A percentile compares a stretch with the other conserved stretches of the same genome.
These are phyloP conservation scores for Ustulina deusta DNA, from an alignment of 2,329 filamentous ascomycete genomes.

Conservation along the genomic window DNA sequence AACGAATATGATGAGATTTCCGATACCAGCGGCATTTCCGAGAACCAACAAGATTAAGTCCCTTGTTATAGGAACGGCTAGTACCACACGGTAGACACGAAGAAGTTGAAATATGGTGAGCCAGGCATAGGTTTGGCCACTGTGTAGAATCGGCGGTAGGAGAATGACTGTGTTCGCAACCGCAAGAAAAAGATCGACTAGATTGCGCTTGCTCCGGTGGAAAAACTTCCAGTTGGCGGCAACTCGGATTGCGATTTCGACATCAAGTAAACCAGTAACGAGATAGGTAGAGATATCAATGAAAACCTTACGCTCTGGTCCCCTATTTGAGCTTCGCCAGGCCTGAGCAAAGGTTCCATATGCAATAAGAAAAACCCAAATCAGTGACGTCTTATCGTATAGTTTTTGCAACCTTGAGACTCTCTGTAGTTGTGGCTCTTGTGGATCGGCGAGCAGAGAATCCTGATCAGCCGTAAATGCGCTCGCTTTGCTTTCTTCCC, in stretches of 20 bases:
- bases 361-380: constrained; percentile 86
- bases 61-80: constrained; percentile 88
- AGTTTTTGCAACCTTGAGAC: constrained; percentile 71
- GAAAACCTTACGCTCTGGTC: constrained; percentile 66
- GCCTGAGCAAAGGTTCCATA: constrained; percentile 84
- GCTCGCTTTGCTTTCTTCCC: constrained; percentile 93
- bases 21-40: constrained; percentile 90
- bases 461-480: constrained; percentile 86
- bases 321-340: constrained; percentile 82
- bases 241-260: constrained; percentile 87
- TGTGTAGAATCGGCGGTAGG: constrained; percentile 80
- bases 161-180: constrained; percentile 87
- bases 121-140: constrained; percentile 82
- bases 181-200: constrained; percentile 83
- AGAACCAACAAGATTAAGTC: constrained; percentile 89
- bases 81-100: constrained; percentile 89
- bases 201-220: constrained; percentile 77
- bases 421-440: constrained; percentile 57
- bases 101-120: constrained; percentile 93
- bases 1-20: constrained; percentile 95
- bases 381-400: constrained; percentile 77
- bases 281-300: constrained; percentile 79
- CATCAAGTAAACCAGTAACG: constrained; percentile 80
- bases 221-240: constrained; percentile 84
- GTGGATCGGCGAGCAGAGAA: constrained; percentile 51